Conservation (phyloP, 2,329 filamentous ascomycete genomes). For the Diaporthe velutina region DNA sequence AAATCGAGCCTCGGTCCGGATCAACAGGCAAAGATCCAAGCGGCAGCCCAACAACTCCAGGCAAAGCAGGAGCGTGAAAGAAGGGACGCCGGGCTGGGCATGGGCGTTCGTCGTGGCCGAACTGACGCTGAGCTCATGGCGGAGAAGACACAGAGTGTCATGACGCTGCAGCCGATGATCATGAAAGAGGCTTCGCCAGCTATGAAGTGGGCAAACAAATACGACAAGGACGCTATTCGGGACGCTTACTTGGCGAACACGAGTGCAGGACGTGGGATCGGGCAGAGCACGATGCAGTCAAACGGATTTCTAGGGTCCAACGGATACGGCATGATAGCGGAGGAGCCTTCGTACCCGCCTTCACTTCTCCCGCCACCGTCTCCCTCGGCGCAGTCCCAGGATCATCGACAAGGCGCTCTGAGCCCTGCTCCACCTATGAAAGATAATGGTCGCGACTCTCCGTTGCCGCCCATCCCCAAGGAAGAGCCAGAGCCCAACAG, state of each 20-base stretch:
- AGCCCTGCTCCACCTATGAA: conserved; percentile 30
- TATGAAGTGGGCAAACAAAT: conserved; percentile 96
- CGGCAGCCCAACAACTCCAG: conserved; percentile 87
- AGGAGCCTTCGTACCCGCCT: conserved; percentile 56
- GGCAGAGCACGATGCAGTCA: conserved; percentile 45
- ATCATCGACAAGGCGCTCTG: conserved; percentile 12
- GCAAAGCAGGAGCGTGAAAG: conserved; percentile 74
- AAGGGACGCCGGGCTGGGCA: conserved; percentile 46
- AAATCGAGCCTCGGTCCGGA: conserved; percentile 90
- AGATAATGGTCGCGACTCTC: conserved; percentile 51
- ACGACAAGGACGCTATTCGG: conserved; percentile 89
- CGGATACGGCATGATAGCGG: conserved; percentile 39
- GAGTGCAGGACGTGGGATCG: conserved; percentile 76
- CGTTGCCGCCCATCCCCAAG: conserved; percentile 55
- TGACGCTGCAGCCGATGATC: conserved; percentile 88
- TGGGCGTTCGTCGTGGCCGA: conserved; percentile 60
- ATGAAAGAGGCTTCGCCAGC: conserved; percentile 90
- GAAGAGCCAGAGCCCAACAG: conserved; percentile 51
- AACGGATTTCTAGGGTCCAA: conserved; percentile 51
- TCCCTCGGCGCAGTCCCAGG: conserved; percentile 47
- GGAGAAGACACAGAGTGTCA: conserved; percentile 87
- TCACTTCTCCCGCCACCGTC: conserved; percentile 46
- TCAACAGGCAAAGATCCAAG: conserved; percentile 93
- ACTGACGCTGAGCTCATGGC: conserved; percentile 69
- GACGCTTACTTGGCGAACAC: conserved; percentile 86